Evolutionary conservation across 2,329 filamentous ascomycete genomes (phyloP).

Genomic region (Periconia digitata): DNA sequence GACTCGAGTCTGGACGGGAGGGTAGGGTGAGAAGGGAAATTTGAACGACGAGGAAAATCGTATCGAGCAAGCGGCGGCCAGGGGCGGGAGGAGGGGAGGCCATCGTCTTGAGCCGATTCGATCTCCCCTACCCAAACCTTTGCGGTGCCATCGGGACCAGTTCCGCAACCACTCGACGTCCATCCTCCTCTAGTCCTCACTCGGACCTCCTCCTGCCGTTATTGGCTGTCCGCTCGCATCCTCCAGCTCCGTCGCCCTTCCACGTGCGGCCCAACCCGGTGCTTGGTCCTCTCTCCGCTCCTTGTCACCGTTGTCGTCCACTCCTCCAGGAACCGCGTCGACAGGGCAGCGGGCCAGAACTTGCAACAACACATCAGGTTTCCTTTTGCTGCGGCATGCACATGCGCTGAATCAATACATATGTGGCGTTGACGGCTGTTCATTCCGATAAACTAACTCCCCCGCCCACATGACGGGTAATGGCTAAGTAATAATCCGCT

Average conservation of each 20-base stretch:
- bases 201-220: background rate
- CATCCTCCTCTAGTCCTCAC: background rate
- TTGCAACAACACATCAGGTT: no score
- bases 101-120: background rate
- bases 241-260: no score
- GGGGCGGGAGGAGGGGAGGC: background rate
- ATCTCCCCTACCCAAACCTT: background rate
- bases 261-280: slow-evolving; percentile 1
- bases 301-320: background rate
- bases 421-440: no score
- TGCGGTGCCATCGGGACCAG: background rate
- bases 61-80: background rate
- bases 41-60: slow-evolving; percentile 13
- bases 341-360: no score
- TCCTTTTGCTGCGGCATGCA: no score
- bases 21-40: slow-evolving; percentile 16
- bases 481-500: no score
- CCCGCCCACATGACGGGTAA: no score
- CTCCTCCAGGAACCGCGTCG: no score
- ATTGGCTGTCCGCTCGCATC: no score
- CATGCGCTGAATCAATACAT: no score
- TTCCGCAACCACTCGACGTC: background rate
- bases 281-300: background rate
- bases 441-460: no score
- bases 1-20: no score